Conservation (phyloP, 192 early-diverging fungal species). For the Backusella psychrophila region DNA sequence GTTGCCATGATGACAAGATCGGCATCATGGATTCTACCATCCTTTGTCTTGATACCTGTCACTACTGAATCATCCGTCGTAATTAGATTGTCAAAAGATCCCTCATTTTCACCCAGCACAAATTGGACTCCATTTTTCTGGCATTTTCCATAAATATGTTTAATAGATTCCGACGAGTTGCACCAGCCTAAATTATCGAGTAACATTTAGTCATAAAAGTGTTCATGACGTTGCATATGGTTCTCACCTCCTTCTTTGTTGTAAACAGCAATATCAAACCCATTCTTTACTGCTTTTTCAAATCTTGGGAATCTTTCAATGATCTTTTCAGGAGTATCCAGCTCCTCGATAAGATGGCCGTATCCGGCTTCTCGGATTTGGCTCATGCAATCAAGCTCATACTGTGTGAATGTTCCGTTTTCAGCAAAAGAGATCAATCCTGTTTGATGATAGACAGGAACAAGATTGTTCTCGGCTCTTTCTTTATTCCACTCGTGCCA, state of each 20-base stretch:
- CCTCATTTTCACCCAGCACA: background rate
- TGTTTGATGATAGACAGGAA: slow-evolving; percentile 23
- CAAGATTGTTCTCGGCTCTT: background rate
- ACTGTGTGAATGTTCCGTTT: slow-evolving; percentile 14
- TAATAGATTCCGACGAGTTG: slow-evolving; percentile 26
- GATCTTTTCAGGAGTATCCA: slow-evolving; percentile 17
- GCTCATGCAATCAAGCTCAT: slow-evolving; percentile 17
- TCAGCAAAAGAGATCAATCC: slow-evolving; percentile 24
- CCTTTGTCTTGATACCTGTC: slow-evolving; percentile 39
- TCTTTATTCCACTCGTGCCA: slow-evolving; percentile 35
- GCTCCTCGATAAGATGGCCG: slow-evolving; percentile 26
- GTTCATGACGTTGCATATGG: background rate
- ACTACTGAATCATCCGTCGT: background rate
- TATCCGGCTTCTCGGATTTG: slow-evolving; percentile 27
- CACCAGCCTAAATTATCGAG: slow-evolving; percentile 33
- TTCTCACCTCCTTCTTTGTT: slow-evolving; percentile 31
- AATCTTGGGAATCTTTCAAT: slow-evolving; percentile 27
- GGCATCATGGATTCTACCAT: slow-evolving; percentile 38
- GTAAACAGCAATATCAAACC: slow-evolving; percentile 25
- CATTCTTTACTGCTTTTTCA: slow-evolving; percentile 17
- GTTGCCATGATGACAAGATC: slow-evolving; percentile 43
- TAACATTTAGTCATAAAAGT: background rate
- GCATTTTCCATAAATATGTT: slow-evolving; percentile 29
- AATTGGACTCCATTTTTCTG: slow-evolving; percentile 20
- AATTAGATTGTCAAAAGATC: background rate